These are phyloP conservation scores for Begonia peltatifolia DNA, from an alignment of 306 rosid species.

Conservation along the genomic window DNA sequence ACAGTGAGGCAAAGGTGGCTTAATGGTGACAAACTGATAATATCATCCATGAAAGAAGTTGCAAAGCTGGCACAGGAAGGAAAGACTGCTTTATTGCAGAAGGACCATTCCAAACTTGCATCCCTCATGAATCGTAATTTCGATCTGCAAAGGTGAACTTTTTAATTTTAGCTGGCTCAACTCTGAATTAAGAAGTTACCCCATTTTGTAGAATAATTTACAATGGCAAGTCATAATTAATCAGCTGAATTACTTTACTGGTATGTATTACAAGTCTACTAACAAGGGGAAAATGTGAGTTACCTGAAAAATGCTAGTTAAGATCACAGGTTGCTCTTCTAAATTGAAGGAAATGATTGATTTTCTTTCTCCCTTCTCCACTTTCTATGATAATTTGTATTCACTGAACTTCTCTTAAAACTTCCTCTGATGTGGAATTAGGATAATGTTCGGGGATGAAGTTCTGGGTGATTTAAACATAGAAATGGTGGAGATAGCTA, in stretches of 20 bases:
- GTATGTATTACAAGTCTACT: no score
- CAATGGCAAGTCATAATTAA: no score
- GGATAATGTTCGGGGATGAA: constrained; percentile 82
- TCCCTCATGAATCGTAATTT: constrained; percentile 71
- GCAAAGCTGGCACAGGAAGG: constrained; percentile 72
- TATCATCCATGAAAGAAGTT: constrained; percentile 62
- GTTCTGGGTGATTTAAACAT: constrained; percentile 71
- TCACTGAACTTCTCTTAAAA: no score
- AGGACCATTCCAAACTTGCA: constrained; percentile 49
- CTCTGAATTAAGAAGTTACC: not conserved
- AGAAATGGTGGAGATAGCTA: constrained; percentile 81
- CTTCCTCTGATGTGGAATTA: not conserved
- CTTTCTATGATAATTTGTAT: no score
- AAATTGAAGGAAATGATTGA: no score
- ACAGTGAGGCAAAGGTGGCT: constrained; percentile 87
- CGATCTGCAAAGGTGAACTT: constrained; percentile 59
- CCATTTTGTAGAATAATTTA: not conserved
- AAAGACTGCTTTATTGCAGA: constrained; percentile 38
- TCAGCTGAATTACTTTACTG: no score
- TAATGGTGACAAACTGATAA: constrained; percentile 61
- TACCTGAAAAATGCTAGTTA: no score
- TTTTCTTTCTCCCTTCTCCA: no score
- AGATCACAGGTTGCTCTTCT: no score
- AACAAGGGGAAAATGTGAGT: no score
- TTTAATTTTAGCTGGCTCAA: not conserved